A percentile compares a stretch with the other conserved stretches of the same genome.
Conservation (phyloP, 202 grass and related monocot species). For the Setaria viridis region DNA sequence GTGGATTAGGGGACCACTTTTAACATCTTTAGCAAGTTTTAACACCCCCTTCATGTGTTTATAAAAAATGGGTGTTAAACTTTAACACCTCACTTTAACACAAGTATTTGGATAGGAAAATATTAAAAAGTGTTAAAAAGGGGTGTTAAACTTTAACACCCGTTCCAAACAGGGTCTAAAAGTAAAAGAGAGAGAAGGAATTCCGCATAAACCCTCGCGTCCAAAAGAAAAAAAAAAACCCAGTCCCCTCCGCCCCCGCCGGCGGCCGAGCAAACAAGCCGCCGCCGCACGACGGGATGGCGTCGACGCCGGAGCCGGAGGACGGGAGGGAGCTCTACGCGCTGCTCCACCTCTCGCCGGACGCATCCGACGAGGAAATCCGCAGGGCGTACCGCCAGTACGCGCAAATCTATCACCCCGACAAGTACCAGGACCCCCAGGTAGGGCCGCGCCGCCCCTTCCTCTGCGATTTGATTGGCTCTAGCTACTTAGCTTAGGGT, state of each 20-base stretch:
- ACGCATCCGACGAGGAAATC: slow-evolving; percentile 82
- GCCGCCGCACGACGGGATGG: slow-evolving; percentile 46
- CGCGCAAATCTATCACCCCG: slow-evolving; percentile 94
- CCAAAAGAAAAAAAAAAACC: slow-evolving; percentile 44
- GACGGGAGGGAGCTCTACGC: slow-evolving; percentile 79
- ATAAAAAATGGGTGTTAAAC: too few relatives aligned
- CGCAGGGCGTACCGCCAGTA: slow-evolving; percentile 86
- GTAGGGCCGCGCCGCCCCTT: slow-evolving; percentile 32
- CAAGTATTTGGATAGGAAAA: too few relatives aligned
- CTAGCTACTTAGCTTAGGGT: slow-evolving; percentile 32
- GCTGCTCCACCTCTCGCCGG: slow-evolving; percentile 82
- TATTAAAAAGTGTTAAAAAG: too few relatives aligned
- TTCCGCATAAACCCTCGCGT: slow-evolving; percentile 53
- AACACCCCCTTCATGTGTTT: too few relatives aligned
- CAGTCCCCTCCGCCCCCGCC: slow-evolving; percentile 10
- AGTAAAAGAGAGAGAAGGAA: not conserved
- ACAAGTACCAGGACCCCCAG: slow-evolving; percentile 83
- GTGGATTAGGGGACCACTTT: too few relatives aligned
- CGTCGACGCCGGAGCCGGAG: slow-evolving; percentile 53
- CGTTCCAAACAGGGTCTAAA: too few relatives aligned
- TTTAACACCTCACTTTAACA: too few relatives aligned
- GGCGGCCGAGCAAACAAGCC: slow-evolving; percentile 38
- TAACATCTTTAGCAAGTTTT: too few relatives aligned
- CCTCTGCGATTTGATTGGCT: slow-evolving; percentile 19
- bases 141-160: too few relatives aligned